phyloP scores from a whole-genome alignment of 1,139 yeast species.

The Kazachstania sp. region DNA sequence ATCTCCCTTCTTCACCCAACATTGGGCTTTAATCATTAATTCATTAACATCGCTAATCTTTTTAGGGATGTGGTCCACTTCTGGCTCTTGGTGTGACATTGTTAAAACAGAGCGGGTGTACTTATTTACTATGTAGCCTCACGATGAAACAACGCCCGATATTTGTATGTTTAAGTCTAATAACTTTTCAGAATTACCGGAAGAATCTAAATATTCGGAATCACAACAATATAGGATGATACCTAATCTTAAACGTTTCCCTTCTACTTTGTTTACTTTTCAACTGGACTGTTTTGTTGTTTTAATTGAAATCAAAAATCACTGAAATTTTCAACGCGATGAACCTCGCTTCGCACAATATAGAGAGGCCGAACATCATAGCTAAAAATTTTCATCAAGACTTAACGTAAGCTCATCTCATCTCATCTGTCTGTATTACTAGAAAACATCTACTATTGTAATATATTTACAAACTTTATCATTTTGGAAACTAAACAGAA shows the following conservation, averaged over 20 bases:
- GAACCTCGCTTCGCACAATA: background rate
- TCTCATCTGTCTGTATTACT: background rate
- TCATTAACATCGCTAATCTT: conserved; percentile 37
- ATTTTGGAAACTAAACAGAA: background rate
- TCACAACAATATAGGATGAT: too few relatives aligned
- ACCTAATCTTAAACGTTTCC: too few relatives aligned
- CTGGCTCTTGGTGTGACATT: conserved; percentile 11
- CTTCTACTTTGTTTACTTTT: background rate
- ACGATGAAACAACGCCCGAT: too few relatives aligned
- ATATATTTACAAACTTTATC: background rate
- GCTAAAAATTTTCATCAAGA: background rate
- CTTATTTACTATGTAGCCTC: background rate
- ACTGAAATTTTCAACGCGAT: background rate
- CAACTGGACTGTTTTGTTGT: background rate
- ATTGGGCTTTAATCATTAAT: conserved; percentile 65
- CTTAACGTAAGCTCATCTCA: background rate
- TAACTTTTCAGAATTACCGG: too few relatives aligned
- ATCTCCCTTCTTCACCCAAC: conserved; percentile 69
- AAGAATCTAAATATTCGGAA: too few relatives aligned
- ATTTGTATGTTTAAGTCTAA: too few relatives aligned
- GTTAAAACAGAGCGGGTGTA: background rate
- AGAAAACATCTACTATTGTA: background rate
- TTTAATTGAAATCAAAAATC: background rate
- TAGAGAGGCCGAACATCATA: background rate
- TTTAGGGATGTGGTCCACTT: conserved; percentile 19